Evolutionary conservation across 176 grass and related monocot genomes (phyloP), one percentile per base, ranked within the genome.

Genomic region (Tillandsia fasciculata): DNA sequence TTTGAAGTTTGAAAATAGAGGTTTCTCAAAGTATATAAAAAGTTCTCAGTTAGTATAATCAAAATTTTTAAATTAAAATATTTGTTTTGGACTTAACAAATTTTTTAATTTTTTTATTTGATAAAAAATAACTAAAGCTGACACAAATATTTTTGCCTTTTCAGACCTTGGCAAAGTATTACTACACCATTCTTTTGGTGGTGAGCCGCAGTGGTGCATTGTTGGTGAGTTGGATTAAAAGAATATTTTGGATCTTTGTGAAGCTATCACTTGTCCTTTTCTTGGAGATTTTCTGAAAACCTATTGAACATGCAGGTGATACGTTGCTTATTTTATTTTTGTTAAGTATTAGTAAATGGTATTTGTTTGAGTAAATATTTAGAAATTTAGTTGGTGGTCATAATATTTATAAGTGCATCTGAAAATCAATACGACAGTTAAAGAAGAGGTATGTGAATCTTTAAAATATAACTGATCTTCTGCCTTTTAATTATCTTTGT

Each of bases 121-220:
- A 14, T 26, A 72, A 12, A 22, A 72, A 2, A 18, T 53, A 26
- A 53, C 14, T 26, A 58, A 11, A 54, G 10, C 20, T 61, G 17
- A 9, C 51, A 48, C 49, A 12, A 61, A 26, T 65, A 66, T 3
- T 33, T 74, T 52, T 47, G 15, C 6, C 59, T 70, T 14, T 29
- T 2, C 48, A 83, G 80, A 83, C 67, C 67, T 83, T 50, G 80
- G 74, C 9, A 83, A 77, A 72, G 80, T 83, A 3, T 28, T 77
- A 7, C 56, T 83, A 50, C 74, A 83, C 58, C 67, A 68, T 27
- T 66, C 67, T 51, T 83, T 83, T 22, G 80, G 80, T 29, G 68
- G 74, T 23, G 51, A 72, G 68, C 80, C 80, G 4, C 80, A 77
- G 33, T 83, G 80, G 80, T 76, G 74, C 68, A 74, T 83, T 66